Percentiles rank a stretch among this genome's conserved stretches.
These are phyloP conservation scores for Saturnispora sanitii DNA, from an alignment of 805 yeast species.

Conservation along the genomic window DNA sequence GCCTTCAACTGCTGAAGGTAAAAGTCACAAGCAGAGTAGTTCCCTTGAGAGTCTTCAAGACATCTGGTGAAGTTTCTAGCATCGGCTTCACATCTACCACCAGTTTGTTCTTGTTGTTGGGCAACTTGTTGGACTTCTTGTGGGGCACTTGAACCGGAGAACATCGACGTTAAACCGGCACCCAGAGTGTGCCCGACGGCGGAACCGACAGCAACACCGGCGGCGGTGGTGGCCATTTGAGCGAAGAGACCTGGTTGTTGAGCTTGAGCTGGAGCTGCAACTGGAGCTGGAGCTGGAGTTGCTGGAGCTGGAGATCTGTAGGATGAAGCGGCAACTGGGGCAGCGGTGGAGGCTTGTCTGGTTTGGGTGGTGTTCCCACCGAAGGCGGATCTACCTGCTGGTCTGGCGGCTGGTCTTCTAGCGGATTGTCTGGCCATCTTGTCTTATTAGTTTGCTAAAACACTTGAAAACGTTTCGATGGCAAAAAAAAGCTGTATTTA, in stretches of 20 bases:
- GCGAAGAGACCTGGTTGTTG: slow-evolving; percentile 80
- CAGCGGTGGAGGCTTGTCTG: slow-evolving; percentile 65
- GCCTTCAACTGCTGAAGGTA: slow-evolving; percentile 96
- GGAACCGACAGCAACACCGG: slow-evolving; percentile 99
- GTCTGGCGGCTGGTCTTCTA: slow-evolving; percentile 31
- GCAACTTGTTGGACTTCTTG: slow-evolving; percentile 26
- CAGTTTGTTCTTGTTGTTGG: slow-evolving; percentile 30
- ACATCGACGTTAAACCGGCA: slow-evolving; percentile 84
- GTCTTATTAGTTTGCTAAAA: no score
- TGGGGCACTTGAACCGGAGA: slow-evolving; percentile 57
- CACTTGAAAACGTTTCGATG: no score
- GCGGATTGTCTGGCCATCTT: slow-evolving; percentile 31
- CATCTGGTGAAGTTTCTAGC: slow-evolving; percentile 95
- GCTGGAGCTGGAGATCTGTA: slow-evolving; percentile 37
- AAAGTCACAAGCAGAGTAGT: slow-evolving; percentile 94
- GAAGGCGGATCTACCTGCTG: slow-evolving; percentile 22
- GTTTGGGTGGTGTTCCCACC: slow-evolving; percentile 30
- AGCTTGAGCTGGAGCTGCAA: slow-evolving; percentile 39
- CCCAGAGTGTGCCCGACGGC: slow-evolving; percentile 95
- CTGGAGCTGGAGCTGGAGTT: slow-evolving; percentile 32
- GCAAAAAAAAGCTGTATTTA: no score
- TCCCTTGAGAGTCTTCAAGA: slow-evolving; percentile 86
- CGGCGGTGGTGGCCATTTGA: slow-evolving; percentile 98
- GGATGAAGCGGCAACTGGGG: slow-evolving; percentile 25
- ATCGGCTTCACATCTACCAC: slow-evolving; percentile 73